Conservation (phyloP, 2,329 filamentous ascomycete genomes). For the Bimuria novae-zelandiae region DNA sequence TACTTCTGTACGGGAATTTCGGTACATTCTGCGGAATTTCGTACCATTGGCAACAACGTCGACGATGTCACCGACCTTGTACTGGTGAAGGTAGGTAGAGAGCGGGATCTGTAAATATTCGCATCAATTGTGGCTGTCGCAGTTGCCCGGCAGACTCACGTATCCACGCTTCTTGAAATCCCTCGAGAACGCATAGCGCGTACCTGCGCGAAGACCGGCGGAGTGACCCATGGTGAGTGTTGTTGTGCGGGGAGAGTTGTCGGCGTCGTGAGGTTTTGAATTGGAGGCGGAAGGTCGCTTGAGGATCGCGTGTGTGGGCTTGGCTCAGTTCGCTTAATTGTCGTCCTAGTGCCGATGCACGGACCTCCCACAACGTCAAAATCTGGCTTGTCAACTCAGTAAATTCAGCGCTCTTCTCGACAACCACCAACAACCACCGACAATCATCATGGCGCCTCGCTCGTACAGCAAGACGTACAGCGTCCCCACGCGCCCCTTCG, state of each 20-base stretch:
- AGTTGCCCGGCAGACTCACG: conserved; percentile 33
- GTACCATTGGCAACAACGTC: conserved; percentile 99
- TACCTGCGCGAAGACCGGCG: conserved; percentile 52
- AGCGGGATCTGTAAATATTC: conserved; percentile 66
- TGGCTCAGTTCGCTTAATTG: no score
- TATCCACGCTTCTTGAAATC: conserved; percentile 94
- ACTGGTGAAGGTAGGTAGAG: conserved; percentile 92
- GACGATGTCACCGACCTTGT: conserved; percentile 98
- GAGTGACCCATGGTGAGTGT: conserved; percentile 59
- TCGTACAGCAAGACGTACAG: conserved; percentile 99
- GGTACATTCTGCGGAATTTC: conserved; percentile 53
- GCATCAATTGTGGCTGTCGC: conserved; percentile 25
- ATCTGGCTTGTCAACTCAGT: not conserved
- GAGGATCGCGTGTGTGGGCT: no score
- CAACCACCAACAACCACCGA: conserved; percentile 25
- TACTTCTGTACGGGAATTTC: conserved; percentile 12
- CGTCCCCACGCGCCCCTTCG: conserved; percentile 98
- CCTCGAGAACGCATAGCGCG: conserved; percentile 72
- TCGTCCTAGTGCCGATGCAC: not conserved
- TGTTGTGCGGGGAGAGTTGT: conserved; percentile 19
- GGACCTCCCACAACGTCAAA: not conserved
- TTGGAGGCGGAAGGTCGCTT: no score
- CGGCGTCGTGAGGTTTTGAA: conserved; percentile 5
- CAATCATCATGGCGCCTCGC: conserved; percentile 56
- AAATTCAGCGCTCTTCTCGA: conserved; percentile 23